Conservation (phyloP, 768 basidiomycete species). For the Baorangia bicolor region DNA sequence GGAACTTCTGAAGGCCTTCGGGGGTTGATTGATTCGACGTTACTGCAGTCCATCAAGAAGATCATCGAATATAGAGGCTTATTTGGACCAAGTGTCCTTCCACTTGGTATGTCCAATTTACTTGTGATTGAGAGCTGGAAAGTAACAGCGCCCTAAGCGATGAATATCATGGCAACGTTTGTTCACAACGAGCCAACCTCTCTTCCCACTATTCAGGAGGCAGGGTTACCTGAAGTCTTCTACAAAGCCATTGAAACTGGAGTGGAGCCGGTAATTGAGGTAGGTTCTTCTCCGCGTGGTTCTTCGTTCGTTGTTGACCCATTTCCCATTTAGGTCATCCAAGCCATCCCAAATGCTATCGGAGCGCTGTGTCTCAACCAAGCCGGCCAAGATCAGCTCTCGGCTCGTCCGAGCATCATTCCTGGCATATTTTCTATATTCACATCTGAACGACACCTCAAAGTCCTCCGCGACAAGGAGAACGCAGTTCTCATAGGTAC, state of each 20-base stretch:
- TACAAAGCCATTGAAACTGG: slow-evolving; percentile 83
- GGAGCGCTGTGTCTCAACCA: slow-evolving; percentile 96
- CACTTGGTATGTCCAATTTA: slow-evolving; percentile 58
- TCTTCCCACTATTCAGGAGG: slow-evolving; percentile 88
- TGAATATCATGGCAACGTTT: slow-evolving; percentile 95
- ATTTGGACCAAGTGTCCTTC: slow-evolving; percentile 86
- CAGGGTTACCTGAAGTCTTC: slow-evolving; percentile 83
- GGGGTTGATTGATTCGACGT: slow-evolving; percentile 87
- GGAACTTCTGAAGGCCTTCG: slow-evolving; percentile 93
- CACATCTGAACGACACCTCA: slow-evolving; percentile 79
- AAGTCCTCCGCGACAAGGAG: slow-evolving; percentile 88
- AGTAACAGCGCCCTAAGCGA: slow-evolving; percentile 43
- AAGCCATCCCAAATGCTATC: slow-evolving; percentile 92
- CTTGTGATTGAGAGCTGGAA: neutral
- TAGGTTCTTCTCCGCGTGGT: slow-evolving; percentile 28
- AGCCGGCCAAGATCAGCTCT: slow-evolving; percentile 78
- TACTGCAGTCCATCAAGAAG: slow-evolving; percentile 82
- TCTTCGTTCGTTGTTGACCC: neutral
- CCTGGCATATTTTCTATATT: slow-evolving; percentile 84
- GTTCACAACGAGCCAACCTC: slow-evolving; percentile 99
- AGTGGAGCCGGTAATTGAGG: slow-evolving; percentile 87
- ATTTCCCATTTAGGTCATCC: slow-evolving; percentile 61
- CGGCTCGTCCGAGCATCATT: slow-evolving; percentile 76
- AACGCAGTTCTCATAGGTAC: slow-evolving; percentile 87
- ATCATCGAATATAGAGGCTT: slow-evolving; percentile 79